These are phyloP conservation scores for Wallemia mellicola DNA, from an alignment of 1,284 basidiomycete genomes.

Conservation along the genomic window DNA sequence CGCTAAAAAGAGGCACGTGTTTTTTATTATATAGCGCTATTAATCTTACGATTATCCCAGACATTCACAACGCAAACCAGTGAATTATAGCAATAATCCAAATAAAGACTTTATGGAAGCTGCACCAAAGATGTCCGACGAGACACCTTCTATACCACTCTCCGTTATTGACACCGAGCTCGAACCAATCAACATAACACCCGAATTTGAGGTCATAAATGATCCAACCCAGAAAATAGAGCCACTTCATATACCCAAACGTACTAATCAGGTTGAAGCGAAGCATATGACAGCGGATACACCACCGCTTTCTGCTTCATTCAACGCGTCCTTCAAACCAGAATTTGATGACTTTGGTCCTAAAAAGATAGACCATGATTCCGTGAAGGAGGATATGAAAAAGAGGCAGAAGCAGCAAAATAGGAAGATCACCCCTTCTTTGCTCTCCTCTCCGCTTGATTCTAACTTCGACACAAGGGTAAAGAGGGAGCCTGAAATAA, in stretches of 20 bases:
- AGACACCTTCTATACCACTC: neutral
- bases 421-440: neutral
- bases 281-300: neutral
- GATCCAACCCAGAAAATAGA: neutral
- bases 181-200: neutral
- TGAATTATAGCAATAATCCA: neutral
- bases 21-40: too few relatives aligned
- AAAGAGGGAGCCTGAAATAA: neutral
- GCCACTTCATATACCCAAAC: too few relatives aligned
- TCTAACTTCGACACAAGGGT: neutral
- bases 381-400: neutral
- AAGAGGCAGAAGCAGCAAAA: neutral
- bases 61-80: neutral
- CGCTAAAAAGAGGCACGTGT: neutral
- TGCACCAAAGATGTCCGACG: neutral
- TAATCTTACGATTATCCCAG: too few relatives aligned
- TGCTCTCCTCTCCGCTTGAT: neutral
- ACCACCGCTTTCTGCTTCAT: too few relatives aligned
- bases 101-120: too few relatives aligned
- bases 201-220: neutral
- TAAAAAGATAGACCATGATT: neutral
- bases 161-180: neutral
- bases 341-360: neutral
- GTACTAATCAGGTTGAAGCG: too few relatives aligned
- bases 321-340: too few relatives aligned